Base-by-base conservation (phyloP, 2,329 filamentous ascomycete species). In the Plenodomus lindquistii region DNA sequence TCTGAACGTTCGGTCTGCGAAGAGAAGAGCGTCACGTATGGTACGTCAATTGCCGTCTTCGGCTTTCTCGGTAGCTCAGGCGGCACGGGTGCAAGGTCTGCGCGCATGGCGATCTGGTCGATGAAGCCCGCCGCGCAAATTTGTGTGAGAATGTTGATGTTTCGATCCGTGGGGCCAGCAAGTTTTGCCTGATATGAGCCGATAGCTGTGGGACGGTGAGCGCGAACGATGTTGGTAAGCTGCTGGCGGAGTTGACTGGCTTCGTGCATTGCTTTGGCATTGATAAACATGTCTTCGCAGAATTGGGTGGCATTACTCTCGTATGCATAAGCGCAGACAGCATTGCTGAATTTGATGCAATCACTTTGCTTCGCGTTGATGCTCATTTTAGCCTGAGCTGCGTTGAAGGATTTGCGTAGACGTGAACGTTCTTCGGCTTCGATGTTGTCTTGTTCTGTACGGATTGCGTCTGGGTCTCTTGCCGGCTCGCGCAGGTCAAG, bases 51-150 rank as follows among this genome's bases (percentile, higher is more conserved):
- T 1, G 92, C 89, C n/a, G 91, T 84, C 42, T 84, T 85, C 0
- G 92, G 89, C 53, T 88, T 90, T 16, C 87, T 80, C 2, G 62
- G 50, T 1, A 72, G 55, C 13, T 69, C 66, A 1, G 68, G 66
- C 0, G 89, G 88, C 11, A 80, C 81, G 0, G 91, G 89, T 0
- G 90, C 81, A n/a, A 91, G 78, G 71, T 99, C 93, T 3, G 89
- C 90, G 51, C 94, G 89, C 60, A 97, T 91, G 38, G 94, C 94
- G 35, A 99, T 83, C 60, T 97, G 89, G 72, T 99, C 94, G 64
- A 97, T 85, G 75, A 97, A 97, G 1, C 93, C 94, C 0, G 91
- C 88, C 0, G 93, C 90, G 18, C 90, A 85, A 75, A 97, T 95
- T 67, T 97, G 90, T 71, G 95, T 96, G 21, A 99, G 78, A 1